A percentile compares a stretch with the other conserved stretches of the same genome.
Evolutionary conservation across 805 yeast species (phyloP).

Genomic region (Sporopachydermia lactativora): DNA sequence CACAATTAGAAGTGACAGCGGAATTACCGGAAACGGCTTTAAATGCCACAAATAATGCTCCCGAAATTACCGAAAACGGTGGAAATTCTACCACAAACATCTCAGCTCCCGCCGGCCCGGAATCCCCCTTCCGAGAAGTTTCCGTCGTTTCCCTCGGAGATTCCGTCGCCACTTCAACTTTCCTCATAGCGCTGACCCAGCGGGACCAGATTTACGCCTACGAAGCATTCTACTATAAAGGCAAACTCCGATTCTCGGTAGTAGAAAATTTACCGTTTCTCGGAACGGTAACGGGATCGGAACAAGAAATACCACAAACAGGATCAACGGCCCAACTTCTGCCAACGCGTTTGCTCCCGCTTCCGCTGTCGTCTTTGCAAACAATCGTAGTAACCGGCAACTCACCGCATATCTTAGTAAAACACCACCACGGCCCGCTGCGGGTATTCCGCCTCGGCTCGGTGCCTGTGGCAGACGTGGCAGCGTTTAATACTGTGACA

Average conservation of each 20-base stretch:
- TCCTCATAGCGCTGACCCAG: conserved; percentile 55
- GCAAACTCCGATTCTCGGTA: conserved; percentile 26
- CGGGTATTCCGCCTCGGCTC: conserved; percentile 53
- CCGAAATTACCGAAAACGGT: background rate
- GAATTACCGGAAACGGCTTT: conserved; percentile 1
- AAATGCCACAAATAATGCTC: conserved; percentile 2
- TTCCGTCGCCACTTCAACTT: conserved; percentile 36
- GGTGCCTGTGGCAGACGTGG: conserved; percentile 33
- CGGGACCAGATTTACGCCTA: conserved; percentile 73
- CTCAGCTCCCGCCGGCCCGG: no score
- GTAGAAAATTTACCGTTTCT: conserved; percentile 31
- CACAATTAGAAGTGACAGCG: background rate
- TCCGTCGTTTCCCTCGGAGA: conserved; percentile 56
- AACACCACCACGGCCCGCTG: conserved; percentile 48
- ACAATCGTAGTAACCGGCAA: no score
- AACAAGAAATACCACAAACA: no score
- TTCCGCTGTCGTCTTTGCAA: no score
- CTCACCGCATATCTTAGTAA: conserved; percentile 54
- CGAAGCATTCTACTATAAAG: conserved; percentile 37
- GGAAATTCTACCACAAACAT: background rate
- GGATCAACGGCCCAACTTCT: no score
- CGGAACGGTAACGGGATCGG: conserved; percentile 77
- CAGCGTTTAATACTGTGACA: conserved; percentile 29
- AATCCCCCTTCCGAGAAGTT: no score
- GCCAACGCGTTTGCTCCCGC: no score